Conservation (phyloP, 805 yeast genomes). For the Pichia paraexigua region DNA sequence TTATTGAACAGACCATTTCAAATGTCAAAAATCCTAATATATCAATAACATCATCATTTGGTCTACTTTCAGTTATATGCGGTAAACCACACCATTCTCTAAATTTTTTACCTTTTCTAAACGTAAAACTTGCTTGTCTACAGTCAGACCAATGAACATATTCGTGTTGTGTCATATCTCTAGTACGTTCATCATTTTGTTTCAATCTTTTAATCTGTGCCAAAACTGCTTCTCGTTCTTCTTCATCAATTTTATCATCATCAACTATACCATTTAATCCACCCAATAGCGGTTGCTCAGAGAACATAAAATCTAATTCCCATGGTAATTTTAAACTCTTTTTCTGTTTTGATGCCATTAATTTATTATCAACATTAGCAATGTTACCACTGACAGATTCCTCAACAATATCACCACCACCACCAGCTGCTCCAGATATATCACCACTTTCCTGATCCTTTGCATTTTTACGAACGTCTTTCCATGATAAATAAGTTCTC, state of each 20-base stretch:
- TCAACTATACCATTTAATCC: conserved; percentile 35
- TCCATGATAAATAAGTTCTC: conserved; percentile 91
- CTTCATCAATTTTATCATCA: conserved; percentile 59
- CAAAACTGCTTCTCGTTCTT: conserved; percentile 79
- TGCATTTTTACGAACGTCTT: conserved; percentile 82
- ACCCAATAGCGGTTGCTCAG: conserved; percentile 77
- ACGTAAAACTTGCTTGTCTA: conserved; percentile 94
- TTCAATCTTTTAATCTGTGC: conserved; percentile 86
- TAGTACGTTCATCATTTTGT: conserved; percentile 90
- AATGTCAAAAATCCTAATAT: conserved; percentile 91
- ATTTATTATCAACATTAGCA: conserved; percentile 31
- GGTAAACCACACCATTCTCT: conserved; percentile 94
- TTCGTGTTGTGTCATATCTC: conserved; percentile 90
- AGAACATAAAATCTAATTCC: conserved; percentile 92
- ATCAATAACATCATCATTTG: conserved; percentile 94
- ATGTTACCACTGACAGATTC: conserved; percentile 27
- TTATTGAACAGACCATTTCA: conserved; percentile 90
- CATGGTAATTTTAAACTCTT: conserved; percentile 84
- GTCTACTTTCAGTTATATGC: conserved; percentile 77
- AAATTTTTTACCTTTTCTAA: conserved; percentile 87
- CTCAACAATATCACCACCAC: conserved; percentile 29
- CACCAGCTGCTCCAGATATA: conserved; percentile 20
- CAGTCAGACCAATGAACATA: conserved; percentile 99
- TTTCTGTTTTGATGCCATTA: conserved; percentile 46
- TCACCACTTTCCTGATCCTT: conserved; percentile 52